These are phyloP conservation scores for Globisporangium viniferum DNA, from an alignment of 352 stramenopile genomes.

Conservation along the genomic window DNA sequence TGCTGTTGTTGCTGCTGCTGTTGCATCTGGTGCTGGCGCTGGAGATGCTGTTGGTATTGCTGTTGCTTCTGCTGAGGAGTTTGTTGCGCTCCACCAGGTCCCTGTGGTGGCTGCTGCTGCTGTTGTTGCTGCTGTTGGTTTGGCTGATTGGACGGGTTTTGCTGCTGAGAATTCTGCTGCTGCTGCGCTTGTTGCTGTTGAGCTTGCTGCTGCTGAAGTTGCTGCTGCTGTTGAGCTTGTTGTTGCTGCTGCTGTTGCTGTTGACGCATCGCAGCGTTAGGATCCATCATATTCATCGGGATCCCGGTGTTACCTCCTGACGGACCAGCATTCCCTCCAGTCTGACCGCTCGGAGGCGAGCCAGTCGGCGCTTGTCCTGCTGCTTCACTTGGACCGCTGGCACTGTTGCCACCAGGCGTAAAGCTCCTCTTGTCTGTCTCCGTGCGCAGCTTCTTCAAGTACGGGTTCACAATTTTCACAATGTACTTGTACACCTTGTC, in stretches of 20 bases:
- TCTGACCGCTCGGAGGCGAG: background rate
- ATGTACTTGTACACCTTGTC: slow-evolving; percentile 91
- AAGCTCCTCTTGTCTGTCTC: slow-evolving; percentile 73
- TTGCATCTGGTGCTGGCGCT: slow-evolving; percentile 56
- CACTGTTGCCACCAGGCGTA: slow-evolving; percentile 21
- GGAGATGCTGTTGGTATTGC: slow-evolving; percentile 48
- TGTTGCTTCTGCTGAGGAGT: slow-evolving; percentile 43
- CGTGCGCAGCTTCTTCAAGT: slow-evolving; percentile 81
- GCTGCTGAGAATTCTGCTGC: slow-evolving; percentile 31
- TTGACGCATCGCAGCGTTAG: slow-evolving; percentile 26
- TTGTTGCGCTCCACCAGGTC: slow-evolving; percentile 4
- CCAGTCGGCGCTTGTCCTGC: background rate
- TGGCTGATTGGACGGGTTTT: slow-evolving; percentile 35
- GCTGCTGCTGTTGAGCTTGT: slow-evolving; percentile 17
- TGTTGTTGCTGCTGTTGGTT: slow-evolving; percentile 16
- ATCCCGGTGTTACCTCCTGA: slow-evolving; percentile 16
- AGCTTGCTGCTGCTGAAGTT: slow-evolving; percentile 23
- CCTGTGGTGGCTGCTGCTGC: slow-evolving; percentile 39
- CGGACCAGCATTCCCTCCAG: slow-evolving; percentile 1
- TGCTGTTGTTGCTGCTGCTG: slow-evolving; percentile 37
- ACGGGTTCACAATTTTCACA: slow-evolving; percentile 85
- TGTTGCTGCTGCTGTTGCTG: slow-evolving; percentile 18
- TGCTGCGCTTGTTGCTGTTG: slow-evolving; percentile 22
- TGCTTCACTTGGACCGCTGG: background rate
- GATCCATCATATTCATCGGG: slow-evolving; percentile 25